phyloP scores from a whole-genome alignment of 148 eudicot species.

The Simmondsia chinensis region DNA sequence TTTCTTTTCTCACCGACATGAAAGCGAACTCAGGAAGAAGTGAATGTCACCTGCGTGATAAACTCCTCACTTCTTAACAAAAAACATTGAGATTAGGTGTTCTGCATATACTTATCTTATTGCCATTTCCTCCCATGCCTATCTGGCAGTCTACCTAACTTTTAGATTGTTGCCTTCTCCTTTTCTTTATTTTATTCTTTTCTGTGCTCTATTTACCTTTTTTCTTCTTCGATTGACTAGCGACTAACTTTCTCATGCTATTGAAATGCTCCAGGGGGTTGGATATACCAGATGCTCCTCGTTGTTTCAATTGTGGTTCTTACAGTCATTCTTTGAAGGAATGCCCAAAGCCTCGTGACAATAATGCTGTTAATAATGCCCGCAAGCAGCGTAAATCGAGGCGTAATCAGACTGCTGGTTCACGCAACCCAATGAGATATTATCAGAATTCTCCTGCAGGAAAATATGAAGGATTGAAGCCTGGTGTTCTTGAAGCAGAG shows the following conservation, averaged over 20 bases:
- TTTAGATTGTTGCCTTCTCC: neutral
- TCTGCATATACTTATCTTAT: no score
- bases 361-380: slow-evolving; percentile 75
- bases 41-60: no score
- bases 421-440: slow-evolving; percentile 65
- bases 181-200: neutral
- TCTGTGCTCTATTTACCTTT: neutral
- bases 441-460: slow-evolving; percentile 73
- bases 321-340: slow-evolving; percentile 76
- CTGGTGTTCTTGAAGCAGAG: slow-evolving; percentile 80
- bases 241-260: slow-evolving; percentile 1
- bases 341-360: slow-evolving; percentile 89
- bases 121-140: no score
- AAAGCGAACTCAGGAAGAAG: no score
- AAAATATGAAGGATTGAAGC: slow-evolving; percentile 76
- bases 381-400: slow-evolving; percentile 68
- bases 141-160: neutral
- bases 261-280: slow-evolving; percentile 29
- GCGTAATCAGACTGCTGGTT: slow-evolving; percentile 61
- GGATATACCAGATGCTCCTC: slow-evolving; percentile 60
- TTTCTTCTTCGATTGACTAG: neutral
- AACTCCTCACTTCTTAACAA: no score
- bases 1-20: no score
- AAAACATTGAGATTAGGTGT: no score
- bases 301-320: slow-evolving; percentile 98